Conservation (phyloP, 2,329 filamentous ascomycete species). For the Cryoendolithus antarcticus region DNA sequence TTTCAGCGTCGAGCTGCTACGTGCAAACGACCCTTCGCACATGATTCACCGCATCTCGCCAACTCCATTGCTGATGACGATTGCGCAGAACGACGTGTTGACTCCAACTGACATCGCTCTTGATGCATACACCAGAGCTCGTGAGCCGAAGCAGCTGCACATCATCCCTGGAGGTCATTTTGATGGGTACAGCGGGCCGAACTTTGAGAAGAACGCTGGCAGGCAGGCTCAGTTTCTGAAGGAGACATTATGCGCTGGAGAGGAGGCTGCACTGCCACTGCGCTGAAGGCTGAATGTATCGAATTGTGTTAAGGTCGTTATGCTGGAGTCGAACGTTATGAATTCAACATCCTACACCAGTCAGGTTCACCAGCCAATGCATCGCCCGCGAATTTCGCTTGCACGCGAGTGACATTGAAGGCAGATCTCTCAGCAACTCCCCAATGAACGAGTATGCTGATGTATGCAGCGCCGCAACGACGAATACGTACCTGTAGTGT, state of each 20-base stretch:
- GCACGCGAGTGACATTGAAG: too few relatives aligned
- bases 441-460: too few relatives aligned
- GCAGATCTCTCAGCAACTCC: too few relatives aligned
- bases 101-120: constrained; percentile 25
- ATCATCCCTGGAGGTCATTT: constrained; percentile 30
- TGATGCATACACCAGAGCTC: constrained; percentile 24
- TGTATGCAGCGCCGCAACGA: too few relatives aligned
- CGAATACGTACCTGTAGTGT: too few relatives aligned
- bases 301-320: too few relatives aligned
- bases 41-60: constrained; percentile 21
- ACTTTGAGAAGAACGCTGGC: constrained; percentile 21
- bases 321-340: too few relatives aligned
- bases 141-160: constrained; percentile 29
- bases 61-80: constrained; percentile 27
- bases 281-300: constrained; percentile 5
- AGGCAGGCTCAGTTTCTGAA: constrained; percentile 24
- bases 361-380: too few relatives aligned
- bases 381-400: too few relatives aligned
- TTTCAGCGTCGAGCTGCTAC: constrained; percentile 1
- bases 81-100: constrained; percentile 24
- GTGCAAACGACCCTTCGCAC: constrained; percentile 4
- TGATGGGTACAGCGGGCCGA: constrained; percentile 21
- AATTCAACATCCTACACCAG: too few relatives aligned
- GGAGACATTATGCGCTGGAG: constrained; percentile 6
- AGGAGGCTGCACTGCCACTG: constrained; percentile 3